Percentiles rank a stretch among this genome's conserved stretches.
Evolutionary conservation across 768 basidiomycete species (phyloP).

Genomic region (Lactarius akahatsu): DNA sequence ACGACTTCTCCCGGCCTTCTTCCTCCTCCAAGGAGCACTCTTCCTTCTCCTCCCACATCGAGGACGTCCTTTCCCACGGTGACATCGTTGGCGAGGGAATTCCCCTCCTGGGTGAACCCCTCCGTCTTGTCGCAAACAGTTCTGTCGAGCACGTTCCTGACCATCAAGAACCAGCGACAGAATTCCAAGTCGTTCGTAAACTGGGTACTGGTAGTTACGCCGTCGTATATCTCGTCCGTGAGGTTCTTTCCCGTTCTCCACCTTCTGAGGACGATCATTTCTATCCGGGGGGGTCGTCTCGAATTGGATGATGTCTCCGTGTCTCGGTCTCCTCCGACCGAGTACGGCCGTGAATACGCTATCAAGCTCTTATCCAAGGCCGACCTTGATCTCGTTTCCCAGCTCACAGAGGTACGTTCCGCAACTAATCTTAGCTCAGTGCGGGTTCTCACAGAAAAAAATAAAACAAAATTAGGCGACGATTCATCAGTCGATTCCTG

Average conservation of each 20-base stretch:
- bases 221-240: slow-evolving; percentile 88
- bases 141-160: slow-evolving; percentile 38
- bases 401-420: slow-evolving; percentile 78
- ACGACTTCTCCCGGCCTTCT: slow-evolving; percentile 20
- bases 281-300: slow-evolving; percentile 47
- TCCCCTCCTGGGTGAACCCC: slow-evolving; percentile 51
- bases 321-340: slow-evolving; percentile 36
- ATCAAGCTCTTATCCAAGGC: slow-evolving; percentile 96
- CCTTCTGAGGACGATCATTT: slow-evolving; percentile 44
- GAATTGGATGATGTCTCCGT: slow-evolving; percentile 36
- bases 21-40: slow-evolving; percentile 20
- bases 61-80: slow-evolving; percentile 29
- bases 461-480: slow-evolving; percentile 58
- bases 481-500: slow-evolving; percentile 88
- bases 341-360: slow-evolving; percentile 84
- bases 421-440: slow-evolving; percentile 10
- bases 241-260: slow-evolving; percentile 49
- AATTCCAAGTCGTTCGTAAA: slow-evolving; percentile 82
- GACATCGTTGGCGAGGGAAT: slow-evolving; percentile 29
- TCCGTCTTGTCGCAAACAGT: slow-evolving; percentile 56
- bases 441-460: slow-evolving; percentile 1
- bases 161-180: slow-evolving; percentile 51
- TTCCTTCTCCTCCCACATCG: slow-evolving; percentile 22
- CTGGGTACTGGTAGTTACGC: slow-evolving; percentile 92
- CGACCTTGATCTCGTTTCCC: slow-evolving; percentile 83